Percentiles rank a stretch among this genome's conserved stretches.
Evolutionary conservation across 2,329 filamentous ascomycete genomes (phyloP).

Genomic region (Botrytis tulipae): DNA sequence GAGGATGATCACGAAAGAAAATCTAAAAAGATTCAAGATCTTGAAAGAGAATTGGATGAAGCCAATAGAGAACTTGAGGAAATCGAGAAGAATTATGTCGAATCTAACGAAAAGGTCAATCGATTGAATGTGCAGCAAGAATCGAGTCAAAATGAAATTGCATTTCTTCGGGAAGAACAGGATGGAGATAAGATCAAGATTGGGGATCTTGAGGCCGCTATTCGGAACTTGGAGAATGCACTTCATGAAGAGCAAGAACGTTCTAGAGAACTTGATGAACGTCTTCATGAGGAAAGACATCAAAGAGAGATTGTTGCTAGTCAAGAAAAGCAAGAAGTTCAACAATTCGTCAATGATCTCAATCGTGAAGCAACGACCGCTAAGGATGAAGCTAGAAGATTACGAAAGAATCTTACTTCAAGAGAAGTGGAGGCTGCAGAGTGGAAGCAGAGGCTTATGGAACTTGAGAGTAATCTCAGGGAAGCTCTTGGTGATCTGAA

Average conservation of each 20-base stretch:
- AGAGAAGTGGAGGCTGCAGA: slow-evolving; percentile 85
- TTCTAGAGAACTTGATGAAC: slow-evolving; percentile 66
- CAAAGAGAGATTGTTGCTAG: slow-evolving; percentile 84
- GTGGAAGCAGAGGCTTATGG: slow-evolving; percentile 87
- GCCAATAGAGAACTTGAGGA: slow-evolving; percentile 84
- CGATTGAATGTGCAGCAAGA: slow-evolving; percentile 88
- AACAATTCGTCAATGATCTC: slow-evolving; percentile 88
- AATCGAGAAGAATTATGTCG: slow-evolving; percentile 78
- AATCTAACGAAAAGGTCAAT: slow-evolving; percentile 84
- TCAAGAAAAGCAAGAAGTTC: slow-evolving; percentile 91
- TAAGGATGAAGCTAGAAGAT: slow-evolving; percentile 79
- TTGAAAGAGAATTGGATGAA: slow-evolving; percentile 79
- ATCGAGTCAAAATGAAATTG: slow-evolving; percentile 87
- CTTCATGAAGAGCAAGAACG: slow-evolving; percentile 84
- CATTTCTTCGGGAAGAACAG: slow-evolving; percentile 94
- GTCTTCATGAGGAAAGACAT: slow-evolving; percentile 75
- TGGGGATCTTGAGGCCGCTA: slow-evolving; percentile 80
- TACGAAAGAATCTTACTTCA: slow-evolving; percentile 79
- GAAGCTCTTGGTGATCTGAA: slow-evolving; percentile 85
- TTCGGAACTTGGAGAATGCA: slow-evolving; percentile 74
- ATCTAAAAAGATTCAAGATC: slow-evolving; percentile 72
- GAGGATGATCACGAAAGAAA: slow-evolving; percentile 88
- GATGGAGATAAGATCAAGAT: slow-evolving; percentile 98
- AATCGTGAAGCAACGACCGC: slow-evolving; percentile 77
- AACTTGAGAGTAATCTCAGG: slow-evolving; percentile 84